Evolutionary conservation across 1,139 yeast genomes (phyloP).

Genomic region (Suhomyces bribrorum): DNA sequence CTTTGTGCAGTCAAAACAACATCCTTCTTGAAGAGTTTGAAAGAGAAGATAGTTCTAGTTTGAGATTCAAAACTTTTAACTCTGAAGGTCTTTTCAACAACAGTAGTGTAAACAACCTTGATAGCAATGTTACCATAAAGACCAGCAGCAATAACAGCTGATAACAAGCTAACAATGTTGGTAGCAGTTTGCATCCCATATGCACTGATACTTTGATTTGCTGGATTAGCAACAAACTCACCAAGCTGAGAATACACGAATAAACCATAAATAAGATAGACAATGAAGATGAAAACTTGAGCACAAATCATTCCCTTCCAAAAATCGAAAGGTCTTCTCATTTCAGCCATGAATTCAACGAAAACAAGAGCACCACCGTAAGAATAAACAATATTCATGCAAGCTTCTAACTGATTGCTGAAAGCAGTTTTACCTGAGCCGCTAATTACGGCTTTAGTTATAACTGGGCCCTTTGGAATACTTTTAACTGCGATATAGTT

Average conservation of each 20-base stretch:
- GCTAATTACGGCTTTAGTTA: conserved; percentile 1
- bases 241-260: conserved; percentile 4
- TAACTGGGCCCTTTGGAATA: conserved; percentile 2
- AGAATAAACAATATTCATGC: conserved; percentile 5
- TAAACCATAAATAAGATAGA: conserved; percentile 4
- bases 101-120: conserved; percentile 3
- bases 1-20: conserved; percentile 1
- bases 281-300: conserved; percentile 2
- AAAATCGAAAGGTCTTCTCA: conserved; percentile 5
- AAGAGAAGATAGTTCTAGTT: neutral
- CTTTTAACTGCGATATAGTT: conserved; percentile 1
- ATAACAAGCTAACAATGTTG: conserved; percentile 2
- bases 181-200: conserved; percentile 4
- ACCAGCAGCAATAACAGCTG: conserved; percentile 6
- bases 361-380: conserved; percentile 6
- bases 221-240: conserved; percentile 4
- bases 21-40: neutral
- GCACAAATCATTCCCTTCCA: conserved; percentile 6
- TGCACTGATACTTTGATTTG: conserved; percentile 4
- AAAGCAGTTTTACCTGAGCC: conserved; percentile 2
- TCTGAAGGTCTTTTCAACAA: conserved; percentile 2
- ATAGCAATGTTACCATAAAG: conserved; percentile 5
- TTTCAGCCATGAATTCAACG: conserved; percentile 6
- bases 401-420: conserved; percentile 2
- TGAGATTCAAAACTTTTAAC: conserved; percentile 1